phyloP scores from a whole-genome alignment of 768 basidiomycete species.

The Mycena alexandri region DNA sequence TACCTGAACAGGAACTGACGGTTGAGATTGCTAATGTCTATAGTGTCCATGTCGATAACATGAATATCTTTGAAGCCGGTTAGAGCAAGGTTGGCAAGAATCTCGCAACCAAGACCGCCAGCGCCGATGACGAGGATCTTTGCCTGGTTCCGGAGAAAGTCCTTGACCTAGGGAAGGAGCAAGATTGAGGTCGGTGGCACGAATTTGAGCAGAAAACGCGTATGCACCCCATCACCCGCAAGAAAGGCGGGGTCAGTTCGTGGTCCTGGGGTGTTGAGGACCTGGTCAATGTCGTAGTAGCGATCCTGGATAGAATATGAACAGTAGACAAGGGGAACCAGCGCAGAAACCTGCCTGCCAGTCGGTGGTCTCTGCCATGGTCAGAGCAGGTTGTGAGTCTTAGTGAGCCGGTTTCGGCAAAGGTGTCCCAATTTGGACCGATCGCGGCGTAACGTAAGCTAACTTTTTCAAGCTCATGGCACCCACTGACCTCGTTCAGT shows the following conservation, averaged over 20 bases:
- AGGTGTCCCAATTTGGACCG: constrained; percentile 10
- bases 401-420: constrained; percentile 15
- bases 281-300: constrained; percentile 88
- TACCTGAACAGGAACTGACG: constrained; percentile 98
- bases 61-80: constrained; percentile 98
- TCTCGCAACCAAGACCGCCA: constrained; percentile 97
- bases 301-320: constrained; percentile 52
- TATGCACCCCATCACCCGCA: constrained; percentile 81
- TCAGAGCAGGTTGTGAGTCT: constrained; percentile 1
- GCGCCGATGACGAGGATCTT: constrained; percentile 99
- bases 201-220: constrained; percentile 25
- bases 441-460: constrained; percentile 24
- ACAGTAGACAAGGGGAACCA: background rate
- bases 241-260: constrained; percentile 87
- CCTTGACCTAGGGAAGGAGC: constrained; percentile 77
- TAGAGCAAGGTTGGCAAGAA: constrained; percentile 94
- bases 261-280: constrained; percentile 89
- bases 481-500: constrained; percentile 61
- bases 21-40: constrained; percentile 98
- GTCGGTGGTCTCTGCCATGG: constrained; percentile 27
- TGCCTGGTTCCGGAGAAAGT: constrained; percentile 83
- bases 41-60: constrained; percentile 99
- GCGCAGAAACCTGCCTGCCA: constrained; percentile 54
- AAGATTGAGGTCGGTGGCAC: constrained; percentile 1
- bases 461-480: constrained; percentile 52